Percentiles rank a stretch among this genome's conserved stretches.
Conservation (phyloP, 2,329 filamentous ascomycete genomes). For the Lasiodiplodia sp. region DNA sequence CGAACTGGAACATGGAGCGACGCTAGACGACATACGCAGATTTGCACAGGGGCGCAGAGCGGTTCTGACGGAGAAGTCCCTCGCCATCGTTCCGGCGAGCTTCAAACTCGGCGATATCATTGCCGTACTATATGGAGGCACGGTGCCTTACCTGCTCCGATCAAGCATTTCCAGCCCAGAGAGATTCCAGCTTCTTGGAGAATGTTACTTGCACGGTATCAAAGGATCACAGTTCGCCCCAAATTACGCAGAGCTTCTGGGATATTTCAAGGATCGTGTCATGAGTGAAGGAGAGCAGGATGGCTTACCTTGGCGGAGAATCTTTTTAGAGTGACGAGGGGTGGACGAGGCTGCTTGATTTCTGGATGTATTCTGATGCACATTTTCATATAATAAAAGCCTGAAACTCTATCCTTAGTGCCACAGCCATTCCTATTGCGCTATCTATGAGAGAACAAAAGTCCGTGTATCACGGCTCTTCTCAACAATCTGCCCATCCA, state of each 20-base stretch:
- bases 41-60: not conserved
- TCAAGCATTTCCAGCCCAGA: fast-evolving
- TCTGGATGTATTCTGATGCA: too few relatives aligned
- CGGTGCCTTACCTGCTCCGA: not conserved
- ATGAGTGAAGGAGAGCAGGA: not conserved
- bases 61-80: not conserved
- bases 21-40: not conserved
- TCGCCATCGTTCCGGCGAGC: not conserved
- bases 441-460: too few relatives aligned
- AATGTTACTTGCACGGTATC: not conserved
- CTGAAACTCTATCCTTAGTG: too few relatives aligned
- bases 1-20: not conserved
- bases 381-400: too few relatives aligned
- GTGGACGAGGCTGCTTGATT: too few relatives aligned
- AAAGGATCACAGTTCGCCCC: not conserved
- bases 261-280: not conserved
- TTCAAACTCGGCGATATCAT: not conserved
- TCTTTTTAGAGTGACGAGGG: too few relatives aligned
- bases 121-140: not conserved
- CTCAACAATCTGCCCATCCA: slow-evolving; percentile 20
- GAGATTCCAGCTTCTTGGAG: not conserved
- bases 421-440: fast-evolving
- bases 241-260: not conserved
- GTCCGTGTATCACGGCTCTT: not conserved
- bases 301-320: not conserved